phyloP scores from a whole-genome alignment of 164 flowering plant genomes.

The Aristolochia californica region DNA sequence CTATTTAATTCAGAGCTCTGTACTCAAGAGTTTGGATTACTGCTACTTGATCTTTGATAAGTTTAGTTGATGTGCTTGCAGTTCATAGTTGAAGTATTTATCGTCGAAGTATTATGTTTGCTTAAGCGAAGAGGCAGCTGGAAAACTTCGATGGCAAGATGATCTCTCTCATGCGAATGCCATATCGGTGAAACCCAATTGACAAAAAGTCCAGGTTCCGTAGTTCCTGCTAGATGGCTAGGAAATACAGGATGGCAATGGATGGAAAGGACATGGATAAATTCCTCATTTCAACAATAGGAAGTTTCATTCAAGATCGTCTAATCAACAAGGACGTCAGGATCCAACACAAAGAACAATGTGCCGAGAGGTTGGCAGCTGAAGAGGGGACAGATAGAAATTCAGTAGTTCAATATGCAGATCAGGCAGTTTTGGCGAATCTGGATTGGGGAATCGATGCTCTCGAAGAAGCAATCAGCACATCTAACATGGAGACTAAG shows the following conservation, averaged over 20 bases:
- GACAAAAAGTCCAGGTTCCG: not conserved
- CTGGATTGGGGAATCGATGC: constrained; percentile 87
- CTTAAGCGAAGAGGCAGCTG: no score
- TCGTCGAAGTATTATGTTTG: no score
- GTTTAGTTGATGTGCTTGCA: no score
- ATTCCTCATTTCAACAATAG: constrained; percentile 34
- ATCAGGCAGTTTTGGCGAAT: constrained; percentile 71
- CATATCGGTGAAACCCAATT: no score
- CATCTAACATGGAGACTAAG: constrained; percentile 60
- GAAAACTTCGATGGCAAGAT: no score
- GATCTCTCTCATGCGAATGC: no score
- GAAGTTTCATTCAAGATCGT: constrained; percentile 48
- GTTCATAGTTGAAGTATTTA: no score
- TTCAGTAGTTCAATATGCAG: constrained; percentile 52
- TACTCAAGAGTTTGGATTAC: no score
- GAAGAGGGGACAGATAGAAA: constrained; percentile 31
- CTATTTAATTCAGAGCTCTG: no score
- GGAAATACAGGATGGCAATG: constrained; percentile 33
- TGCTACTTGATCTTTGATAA: no score
- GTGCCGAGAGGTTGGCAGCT: constrained; percentile 76
- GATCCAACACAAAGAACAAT: constrained; percentile 57
- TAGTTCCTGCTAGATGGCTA: constrained; percentile 17
- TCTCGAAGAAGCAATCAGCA: constrained; percentile 68
- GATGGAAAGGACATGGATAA: constrained; percentile 48
- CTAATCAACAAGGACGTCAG: constrained; percentile 44